Base-by-base conservation (phyloP, 2,329 filamentous ascomycete genomes). In the Penicillium nordicum region DNA sequence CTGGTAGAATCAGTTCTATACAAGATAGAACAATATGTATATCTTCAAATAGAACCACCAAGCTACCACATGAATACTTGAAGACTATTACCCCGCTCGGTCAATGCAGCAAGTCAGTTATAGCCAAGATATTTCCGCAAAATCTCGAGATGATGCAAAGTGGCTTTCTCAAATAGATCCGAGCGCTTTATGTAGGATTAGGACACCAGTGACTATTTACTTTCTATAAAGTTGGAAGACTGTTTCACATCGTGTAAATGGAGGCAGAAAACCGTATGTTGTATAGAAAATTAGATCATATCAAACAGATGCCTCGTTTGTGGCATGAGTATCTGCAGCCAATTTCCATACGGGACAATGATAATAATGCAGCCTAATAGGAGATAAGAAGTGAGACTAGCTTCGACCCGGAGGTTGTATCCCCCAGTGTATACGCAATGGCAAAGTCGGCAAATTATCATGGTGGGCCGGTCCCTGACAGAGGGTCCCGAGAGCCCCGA, bases 401-500 rank as follows among this genome's bases (percentile, higher is more conserved):
- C 25, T 27, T 44, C n/a, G 29, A 34, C 30, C 10, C 41, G 11
- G 30, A 30, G 12, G 10, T 29, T 36, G 36, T 25, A 43, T 34
- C 14, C 27, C 21, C 40, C 29, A 14, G n/a, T 18, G 50, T 18
- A 38, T 53, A 47, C 42, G 50, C 32, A 53, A 29, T 27, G 45
- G 10, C 30, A 30, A 37, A 23, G 37, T 30, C 10, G 29, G 46
- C 25, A 30, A 47, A 32, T 50, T 53, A 43, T 49, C 40, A 42
- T 40, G 9, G 54, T 61, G 21, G 42, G 34, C 53, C 49, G 37
- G 43, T 32, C 49, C 52, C 56, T 61, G 61, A 65, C 51, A 65
- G 60, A 34, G 63, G 55, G 37, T 60, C 59, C 52, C 63, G 65
- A 18, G 55, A 50, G 11, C 70, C 70, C 44, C 69, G 64, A 52